Evolutionary conservation across 1,284 basidiomycete genomes (phyloP), one percentile per base, ranked within the genome.

Genomic region (Coniferiporia sulphurascens): DNA sequence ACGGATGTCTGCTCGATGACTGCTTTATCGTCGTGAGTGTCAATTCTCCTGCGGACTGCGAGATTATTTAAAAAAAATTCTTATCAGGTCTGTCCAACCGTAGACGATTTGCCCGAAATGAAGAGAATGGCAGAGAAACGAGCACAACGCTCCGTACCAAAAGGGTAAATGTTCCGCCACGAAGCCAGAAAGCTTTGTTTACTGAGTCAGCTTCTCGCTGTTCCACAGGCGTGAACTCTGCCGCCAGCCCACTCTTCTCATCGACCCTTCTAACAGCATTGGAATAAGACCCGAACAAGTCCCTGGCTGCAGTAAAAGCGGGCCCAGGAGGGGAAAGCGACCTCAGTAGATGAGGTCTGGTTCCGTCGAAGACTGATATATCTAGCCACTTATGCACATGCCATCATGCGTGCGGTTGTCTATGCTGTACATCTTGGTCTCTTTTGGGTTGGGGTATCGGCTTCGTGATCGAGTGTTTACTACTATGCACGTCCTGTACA

Each of bases 91-190:
- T 73, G 74, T 17, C 56, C 71, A 4, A 70, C 71, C 59, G 66
- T 77, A 38, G 71, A 69, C n/a, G 78, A 83, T 60, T 74, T 86
- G 48, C 84, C 84, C 0, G 82, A 84, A 60, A 73, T 76, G 17
- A 59, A 65, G 41, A 73, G 78, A 43, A 74, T 78, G 45, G 65
- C 79, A 17, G 51, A 63, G 68, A 74, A 65, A 52, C 44, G 44
- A 3, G 44, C 13, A 8, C 38, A 41, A 41, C 38, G 15, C 15
- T 41, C 9, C 44, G 17, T 21, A n/a, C 44, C 15, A 2, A 46
- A 46, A 3, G 19, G 17, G 44, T 46, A 46, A 46, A n/a, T 17
- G 19, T 17, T 46, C 19, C 44, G 19, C 44, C 19, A n/a, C 12
- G 44, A 21, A 46, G 17, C 12, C 4, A 2, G 13, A n/a, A 15